Percentiles rank a stretch among this genome's conserved stretches.
Conservation (phyloP, 2,329 filamentous ascomycete genomes). For the Sclerotiophoma versabilis region DNA sequence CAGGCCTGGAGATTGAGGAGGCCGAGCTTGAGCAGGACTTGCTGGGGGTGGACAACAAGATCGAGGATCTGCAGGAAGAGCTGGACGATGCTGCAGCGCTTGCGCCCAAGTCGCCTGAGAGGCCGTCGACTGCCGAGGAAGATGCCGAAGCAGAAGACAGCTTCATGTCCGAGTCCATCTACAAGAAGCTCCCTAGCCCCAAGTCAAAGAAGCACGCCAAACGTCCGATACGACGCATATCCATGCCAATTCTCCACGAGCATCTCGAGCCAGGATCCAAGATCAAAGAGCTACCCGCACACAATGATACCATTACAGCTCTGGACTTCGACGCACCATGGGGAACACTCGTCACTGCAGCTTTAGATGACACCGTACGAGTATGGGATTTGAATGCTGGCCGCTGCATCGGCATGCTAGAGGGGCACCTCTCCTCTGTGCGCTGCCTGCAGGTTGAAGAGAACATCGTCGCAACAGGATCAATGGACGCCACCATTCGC, state of each 20-base stretch:
- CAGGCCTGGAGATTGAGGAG: conserved; percentile 88
- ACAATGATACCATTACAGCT: conserved; percentile 86
- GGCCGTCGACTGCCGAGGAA: conserved; percentile 57
- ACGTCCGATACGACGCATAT: conserved; percentile 71
- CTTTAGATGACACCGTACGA: conserved; percentile 89
- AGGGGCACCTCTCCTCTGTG: conserved; percentile 94
- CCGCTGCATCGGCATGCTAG: conserved; percentile 86
- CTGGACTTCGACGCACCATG: conserved; percentile 98
- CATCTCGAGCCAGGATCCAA: conserved; percentile 88
- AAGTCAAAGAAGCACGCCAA: conserved; percentile 61
- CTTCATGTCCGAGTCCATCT: conserved; percentile 99
- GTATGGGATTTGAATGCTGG: conserved; percentile 98
- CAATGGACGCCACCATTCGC: conserved; percentile 90
- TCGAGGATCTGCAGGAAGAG: conserved; percentile 69
- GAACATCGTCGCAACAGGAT: conserved; percentile 92
- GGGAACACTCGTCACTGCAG: conserved; percentile 90
- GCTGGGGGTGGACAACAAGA: conserved; percentile 65
- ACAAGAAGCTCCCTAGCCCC: conserved; percentile 80
- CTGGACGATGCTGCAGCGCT: conserved; percentile 59
- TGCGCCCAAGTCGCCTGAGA: conserved; percentile 50
- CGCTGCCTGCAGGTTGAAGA: conserved; percentile 92
- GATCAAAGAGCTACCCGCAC: conserved; percentile 88
- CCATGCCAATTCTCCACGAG: conserved; percentile 94
- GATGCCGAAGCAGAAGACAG: conserved; percentile 60
- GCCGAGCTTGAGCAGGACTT: conserved; percentile 86